Evolutionary conservation across 73 alveolate species (phyloP).

Genomic region (Paramecium sonneborni): DNA sequence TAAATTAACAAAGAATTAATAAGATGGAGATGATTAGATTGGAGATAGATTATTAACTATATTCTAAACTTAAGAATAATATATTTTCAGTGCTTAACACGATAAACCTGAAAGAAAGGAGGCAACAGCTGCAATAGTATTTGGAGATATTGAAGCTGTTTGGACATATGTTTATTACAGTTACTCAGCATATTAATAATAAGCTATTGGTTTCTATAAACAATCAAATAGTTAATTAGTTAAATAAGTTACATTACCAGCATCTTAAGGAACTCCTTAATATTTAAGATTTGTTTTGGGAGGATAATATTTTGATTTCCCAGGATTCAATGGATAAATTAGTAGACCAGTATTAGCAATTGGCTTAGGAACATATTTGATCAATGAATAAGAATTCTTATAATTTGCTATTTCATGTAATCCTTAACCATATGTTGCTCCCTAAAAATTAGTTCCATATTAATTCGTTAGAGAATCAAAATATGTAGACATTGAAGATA

Average conservation of each 20-base stretch:
- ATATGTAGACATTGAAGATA: constrained; percentile 14
- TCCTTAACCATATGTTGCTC: constrained; percentile 27
- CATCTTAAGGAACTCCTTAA: neutral
- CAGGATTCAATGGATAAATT: constrained; percentile 42
- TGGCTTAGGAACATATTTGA: constrained; percentile 29
- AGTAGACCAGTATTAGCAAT: constrained; percentile 35
- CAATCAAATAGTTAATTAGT: neutral
- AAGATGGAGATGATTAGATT: neutral
- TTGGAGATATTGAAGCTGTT: constrained; percentile 57
- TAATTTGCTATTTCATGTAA: constrained; percentile 29
- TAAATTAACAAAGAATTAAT: neutral
- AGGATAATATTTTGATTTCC: neutral
- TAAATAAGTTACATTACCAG: neutral
- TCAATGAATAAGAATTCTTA: neutral
- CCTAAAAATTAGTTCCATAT: neutral
- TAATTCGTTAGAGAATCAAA: neutral
- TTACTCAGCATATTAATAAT: neutral
- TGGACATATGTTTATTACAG: constrained; percentile 55
- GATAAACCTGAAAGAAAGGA: constrained; percentile 41
- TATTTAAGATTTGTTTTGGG: constrained; percentile 47
- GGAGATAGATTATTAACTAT: constrained; percentile 22
- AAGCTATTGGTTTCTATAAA: constrained; percentile 42
- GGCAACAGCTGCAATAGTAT: neutral
- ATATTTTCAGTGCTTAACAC: constrained; percentile 25
- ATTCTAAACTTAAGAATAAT: constrained; percentile 20